These are phyloP conservation scores for Neofusicoccum cordaticola DNA, from an alignment of 2,329 filamentous ascomycete genomes.

Conservation along the genomic window DNA sequence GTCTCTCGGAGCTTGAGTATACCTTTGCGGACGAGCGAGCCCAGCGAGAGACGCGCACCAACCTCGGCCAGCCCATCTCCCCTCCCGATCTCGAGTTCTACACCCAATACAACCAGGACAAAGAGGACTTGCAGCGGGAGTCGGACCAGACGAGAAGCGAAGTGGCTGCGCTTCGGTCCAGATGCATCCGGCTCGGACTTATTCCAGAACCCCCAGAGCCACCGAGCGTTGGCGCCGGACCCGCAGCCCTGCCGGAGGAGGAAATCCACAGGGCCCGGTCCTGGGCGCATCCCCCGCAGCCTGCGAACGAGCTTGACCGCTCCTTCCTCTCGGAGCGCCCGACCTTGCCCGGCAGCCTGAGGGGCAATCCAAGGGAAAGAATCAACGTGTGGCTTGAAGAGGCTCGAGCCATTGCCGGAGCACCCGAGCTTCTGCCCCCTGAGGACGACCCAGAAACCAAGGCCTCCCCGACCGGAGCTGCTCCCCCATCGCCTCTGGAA, in stretches of 20 bases:
- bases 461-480: background rate
- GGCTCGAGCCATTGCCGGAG: background rate
- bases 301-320: background rate
- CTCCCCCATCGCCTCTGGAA: background rate
- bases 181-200: background rate
- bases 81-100: slow-evolving; percentile 15
- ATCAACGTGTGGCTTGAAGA: background rate
- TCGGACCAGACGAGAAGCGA: background rate
- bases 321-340: background rate
- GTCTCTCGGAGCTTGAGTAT: slow-evolving; percentile 1
- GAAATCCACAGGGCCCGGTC: background rate
- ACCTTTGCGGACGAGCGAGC: background rate
- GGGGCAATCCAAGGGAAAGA: background rate
- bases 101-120: slow-evolving; percentile 2
- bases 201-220: background rate
- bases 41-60: background rate
- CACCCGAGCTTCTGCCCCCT: background rate
- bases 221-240: background rate
- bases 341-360: no score
- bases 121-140: background rate
- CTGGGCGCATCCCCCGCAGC: background rate
- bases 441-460: background rate
- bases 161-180: background rate
- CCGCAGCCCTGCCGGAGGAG: background rate
- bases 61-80: slow-evolving; percentile 5